Evolutionary conservation across 352 stramenopile genomes (phyloP).

Genomic region (Pythium pyrilobum): DNA sequence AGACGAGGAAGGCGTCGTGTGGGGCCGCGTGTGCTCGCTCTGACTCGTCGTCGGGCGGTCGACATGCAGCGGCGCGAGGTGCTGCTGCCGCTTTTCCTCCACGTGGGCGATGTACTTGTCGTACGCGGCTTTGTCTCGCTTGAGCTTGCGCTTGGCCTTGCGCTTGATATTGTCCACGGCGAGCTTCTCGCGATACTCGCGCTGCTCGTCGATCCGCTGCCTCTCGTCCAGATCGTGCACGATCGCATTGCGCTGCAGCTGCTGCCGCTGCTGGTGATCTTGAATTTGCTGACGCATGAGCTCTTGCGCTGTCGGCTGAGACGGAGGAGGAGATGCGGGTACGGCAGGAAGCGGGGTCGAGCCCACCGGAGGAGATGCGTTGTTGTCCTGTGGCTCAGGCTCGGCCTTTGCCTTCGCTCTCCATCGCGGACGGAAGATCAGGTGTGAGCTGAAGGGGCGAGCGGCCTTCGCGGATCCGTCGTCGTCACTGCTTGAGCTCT

Average conservation of each 20-base stretch:
- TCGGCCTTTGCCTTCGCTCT: not conserved
- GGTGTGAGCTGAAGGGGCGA: not conserved
- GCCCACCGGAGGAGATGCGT: too few relatives aligned
- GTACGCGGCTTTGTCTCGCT: conserved; percentile 30
- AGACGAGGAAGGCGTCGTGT: not conserved
- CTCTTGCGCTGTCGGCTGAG: not conserved
- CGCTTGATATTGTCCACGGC: conserved; percentile 34
- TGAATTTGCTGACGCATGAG: conserved; percentile 9
- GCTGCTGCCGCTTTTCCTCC: conserved; percentile 23
- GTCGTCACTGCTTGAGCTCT: not conserved
- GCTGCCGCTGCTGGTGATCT: conserved; percentile 24
- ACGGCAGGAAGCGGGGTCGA: too few relatives aligned
- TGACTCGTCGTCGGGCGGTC: not conserved
- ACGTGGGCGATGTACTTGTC: conserved; percentile 25
- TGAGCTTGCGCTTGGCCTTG: conserved; percentile 28
- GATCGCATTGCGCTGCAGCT: conserved; percentile 20
- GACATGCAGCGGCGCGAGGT: not conserved
- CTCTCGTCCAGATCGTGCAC: conserved; percentile 30
- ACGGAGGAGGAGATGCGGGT: not conserved
- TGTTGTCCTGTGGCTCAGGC: too few relatives aligned
- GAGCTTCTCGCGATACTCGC: conserved; percentile 39
- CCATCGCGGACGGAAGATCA: conserved; percentile 2
- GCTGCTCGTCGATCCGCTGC: conserved; percentile 43
- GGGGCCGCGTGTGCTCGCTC: not conserved
- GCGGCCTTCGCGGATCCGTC: not conserved